A percentile compares a stretch with the other conserved stretches of the same genome.
These are phyloP conservation scores for Aspergillus brunneoviolaceus DNA, from an alignment of 2,329 filamentous ascomycete genomes.

Conservation along the genomic window DNA sequence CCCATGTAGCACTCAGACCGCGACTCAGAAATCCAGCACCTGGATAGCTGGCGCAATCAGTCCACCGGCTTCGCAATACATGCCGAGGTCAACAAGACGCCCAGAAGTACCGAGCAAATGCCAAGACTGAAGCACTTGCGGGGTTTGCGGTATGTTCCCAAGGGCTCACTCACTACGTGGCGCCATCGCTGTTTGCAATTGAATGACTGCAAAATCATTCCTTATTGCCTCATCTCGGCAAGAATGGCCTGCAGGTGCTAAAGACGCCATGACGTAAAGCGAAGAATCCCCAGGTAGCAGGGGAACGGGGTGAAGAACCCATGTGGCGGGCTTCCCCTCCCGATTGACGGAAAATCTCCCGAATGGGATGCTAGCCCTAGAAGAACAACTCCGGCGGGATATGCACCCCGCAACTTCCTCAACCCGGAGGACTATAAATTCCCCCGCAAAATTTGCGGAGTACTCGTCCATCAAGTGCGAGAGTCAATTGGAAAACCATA, in stretches of 20 bases:
- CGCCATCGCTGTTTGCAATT: not conserved
- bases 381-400: not conserved
- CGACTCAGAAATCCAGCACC: not conserved
- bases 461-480: not conserved
- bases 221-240: not conserved
- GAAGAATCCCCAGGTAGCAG: not conserved
- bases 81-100: not conserved
- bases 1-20: not conserved
- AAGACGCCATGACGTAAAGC: not conserved
- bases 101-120: not conserved
- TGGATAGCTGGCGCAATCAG: not conserved
- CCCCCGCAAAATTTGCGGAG: not conserved
- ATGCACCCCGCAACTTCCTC: not conserved
- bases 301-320: not conserved
- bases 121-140: not conserved
- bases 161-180: not conserved
- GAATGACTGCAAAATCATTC: not conserved
- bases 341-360: constrained; percentile 3
- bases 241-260: not conserved
- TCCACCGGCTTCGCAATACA: not conserved
- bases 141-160: not conserved
- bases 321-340: not conserved
- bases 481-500: not conserved
- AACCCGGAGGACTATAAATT: not conserved
- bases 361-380: not conserved